These are phyloP conservation scores for Aspergillus panamensis DNA, from an alignment of 495 filamentous ascomycete genomes.

Conservation along the genomic window DNA sequence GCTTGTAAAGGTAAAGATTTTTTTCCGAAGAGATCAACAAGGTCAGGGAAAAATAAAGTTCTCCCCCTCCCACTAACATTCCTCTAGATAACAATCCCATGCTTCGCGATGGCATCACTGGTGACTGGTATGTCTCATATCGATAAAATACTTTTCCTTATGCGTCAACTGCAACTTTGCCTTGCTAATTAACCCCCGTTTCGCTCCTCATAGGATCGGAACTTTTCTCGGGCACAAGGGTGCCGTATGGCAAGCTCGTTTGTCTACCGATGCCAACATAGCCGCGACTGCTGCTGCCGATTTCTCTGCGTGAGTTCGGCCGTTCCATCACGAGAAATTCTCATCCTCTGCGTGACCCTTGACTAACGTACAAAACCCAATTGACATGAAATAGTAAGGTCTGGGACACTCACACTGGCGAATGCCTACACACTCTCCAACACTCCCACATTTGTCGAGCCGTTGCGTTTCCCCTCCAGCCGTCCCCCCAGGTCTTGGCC, in stretches of 20 bases:
- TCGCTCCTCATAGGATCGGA: constrained; percentile 65
- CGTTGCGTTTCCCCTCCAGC: constrained; percentile 75
- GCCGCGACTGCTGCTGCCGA: constrained; percentile 93
- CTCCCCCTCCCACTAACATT: constrained; percentile 2
- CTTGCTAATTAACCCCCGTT: constrained; percentile 2
- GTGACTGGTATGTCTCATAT: constrained; percentile 68
- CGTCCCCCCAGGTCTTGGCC: constrained; percentile 74
- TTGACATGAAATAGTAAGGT: constrained; percentile 61
- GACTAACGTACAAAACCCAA: background rate
- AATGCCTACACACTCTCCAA: constrained; percentile 80
- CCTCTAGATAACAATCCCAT: constrained; percentile 88
- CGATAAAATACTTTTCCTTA: background rate
- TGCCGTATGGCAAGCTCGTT: constrained; percentile 90
- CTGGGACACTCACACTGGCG: constrained; percentile 94
- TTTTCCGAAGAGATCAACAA: too few relatives aligned
- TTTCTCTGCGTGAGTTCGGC: constrained; percentile 75
- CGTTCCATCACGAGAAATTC: background rate
- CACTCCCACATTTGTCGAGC: constrained; percentile 95
- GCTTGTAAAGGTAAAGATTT: constrained; percentile 80
- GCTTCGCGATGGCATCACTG: constrained; percentile 94
- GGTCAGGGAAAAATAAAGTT: background rate
- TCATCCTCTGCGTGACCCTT: background rate
- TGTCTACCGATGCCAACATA: constrained; percentile 81
- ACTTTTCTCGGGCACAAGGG: constrained; percentile 98
- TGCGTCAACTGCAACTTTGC: background rate